Evolutionary conservation across 768 basidiomycete species (phyloP).

Genomic region (Panaeolus cyanescens): DNA sequence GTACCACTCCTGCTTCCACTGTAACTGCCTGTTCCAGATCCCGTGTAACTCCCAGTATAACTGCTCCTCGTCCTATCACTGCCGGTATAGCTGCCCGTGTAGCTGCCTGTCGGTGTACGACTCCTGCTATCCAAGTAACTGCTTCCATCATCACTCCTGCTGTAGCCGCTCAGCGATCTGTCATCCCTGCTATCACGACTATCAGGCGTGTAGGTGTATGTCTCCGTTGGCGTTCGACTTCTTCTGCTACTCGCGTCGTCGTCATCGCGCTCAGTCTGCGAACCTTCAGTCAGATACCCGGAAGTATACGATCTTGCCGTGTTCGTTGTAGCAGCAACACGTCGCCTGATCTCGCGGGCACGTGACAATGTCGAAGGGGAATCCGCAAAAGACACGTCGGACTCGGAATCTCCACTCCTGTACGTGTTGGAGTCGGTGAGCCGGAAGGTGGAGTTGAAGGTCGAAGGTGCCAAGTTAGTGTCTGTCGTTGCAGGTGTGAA

Average conservation of each 20-base stretch:
- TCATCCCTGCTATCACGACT: conserved; percentile 22
- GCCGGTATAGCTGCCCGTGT: conserved; percentile 7
- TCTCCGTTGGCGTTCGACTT: conserved; percentile 19
- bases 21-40: conserved; percentile 21
- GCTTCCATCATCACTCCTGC: conserved; percentile 14
- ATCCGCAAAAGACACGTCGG: conserved; percentile 37
- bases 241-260: conserved; percentile 43
- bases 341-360: conserved; percentile 57
- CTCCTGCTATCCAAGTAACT: conserved; percentile 14
- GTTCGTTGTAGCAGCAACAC: conserved; percentile 31
- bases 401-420: conserved; percentile 45
- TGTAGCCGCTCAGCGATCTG: background rate
- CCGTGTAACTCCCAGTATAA: conserved; percentile 28
- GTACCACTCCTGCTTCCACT: conserved; percentile 28
- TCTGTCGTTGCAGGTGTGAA: conserved; percentile 34
- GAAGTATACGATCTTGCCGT: conserved; percentile 45
- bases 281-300: conserved; percentile 33
- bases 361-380: conserved; percentile 61
- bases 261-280: conserved; percentile 49
- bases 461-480: conserved; percentile 52
- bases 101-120: conserved; percentile 11
- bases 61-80: conserved; percentile 29
- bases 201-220: conserved; percentile 27
- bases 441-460: conserved; percentile 44
- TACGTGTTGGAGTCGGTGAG: conserved; percentile 56